These are phyloP conservation scores for Brassica rapa DNA, from an alignment of 345 rosid genomes.

Conservation along the genomic window DNA sequence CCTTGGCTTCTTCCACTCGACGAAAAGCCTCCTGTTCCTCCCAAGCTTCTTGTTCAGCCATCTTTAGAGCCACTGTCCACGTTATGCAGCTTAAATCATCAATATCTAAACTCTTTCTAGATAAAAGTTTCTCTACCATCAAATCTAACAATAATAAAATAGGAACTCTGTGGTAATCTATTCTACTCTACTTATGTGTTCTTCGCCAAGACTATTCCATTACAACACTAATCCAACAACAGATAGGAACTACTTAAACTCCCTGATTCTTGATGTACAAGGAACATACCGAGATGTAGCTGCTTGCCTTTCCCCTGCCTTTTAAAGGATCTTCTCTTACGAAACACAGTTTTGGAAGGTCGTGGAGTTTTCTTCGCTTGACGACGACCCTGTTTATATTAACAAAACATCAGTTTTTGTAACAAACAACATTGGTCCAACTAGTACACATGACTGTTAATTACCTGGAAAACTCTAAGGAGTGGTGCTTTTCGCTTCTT, in stretches of 20 bases:
- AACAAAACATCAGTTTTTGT: slow-evolving; percentile 4
- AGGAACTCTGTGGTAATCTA: neutral
- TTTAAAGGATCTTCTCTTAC: slow-evolving; percentile 79
- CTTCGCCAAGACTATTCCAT: no score
- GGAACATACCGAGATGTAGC: slow-evolving; percentile 54
- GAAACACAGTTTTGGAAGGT: slow-evolving; percentile 60
- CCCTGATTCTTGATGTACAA: no score
- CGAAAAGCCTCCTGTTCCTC: slow-evolving; percentile 50
- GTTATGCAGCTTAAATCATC: neutral
- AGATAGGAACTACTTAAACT: no score
- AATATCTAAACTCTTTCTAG: neutral
- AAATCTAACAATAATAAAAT: neutral
- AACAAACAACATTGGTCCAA: neutral
- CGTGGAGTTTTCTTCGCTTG: slow-evolving; percentile 57
- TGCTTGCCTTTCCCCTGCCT: slow-evolving; percentile 83
- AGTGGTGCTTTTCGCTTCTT: slow-evolving; percentile 66
- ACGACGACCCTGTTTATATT: slow-evolving; percentile 55
- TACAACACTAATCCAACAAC: no score
- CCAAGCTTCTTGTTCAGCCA: slow-evolving; percentile 49
- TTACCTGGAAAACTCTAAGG: slow-evolving; percentile 87
- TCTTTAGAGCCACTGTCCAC: slow-evolving; percentile 43
- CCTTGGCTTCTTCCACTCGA: slow-evolving; percentile 57
- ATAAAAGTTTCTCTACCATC: neutral
- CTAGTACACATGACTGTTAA: neutral
- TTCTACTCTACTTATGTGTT: no score